phyloP scores from a whole-genome alignment of 805 yeast species.

The Monosporozyma aerobia region DNA sequence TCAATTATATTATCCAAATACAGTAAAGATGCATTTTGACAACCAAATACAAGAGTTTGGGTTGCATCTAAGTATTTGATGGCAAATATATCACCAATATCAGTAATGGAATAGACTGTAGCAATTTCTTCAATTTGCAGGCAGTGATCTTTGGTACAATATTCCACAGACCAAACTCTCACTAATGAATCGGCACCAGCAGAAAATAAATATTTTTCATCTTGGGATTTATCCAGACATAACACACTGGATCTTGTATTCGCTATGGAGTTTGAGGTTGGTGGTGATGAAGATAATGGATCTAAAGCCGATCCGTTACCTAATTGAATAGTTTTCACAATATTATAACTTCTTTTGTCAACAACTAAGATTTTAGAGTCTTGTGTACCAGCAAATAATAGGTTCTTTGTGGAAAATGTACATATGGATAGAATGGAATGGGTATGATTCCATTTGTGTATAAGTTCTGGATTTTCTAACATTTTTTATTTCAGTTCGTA shows the following conservation, averaged over 20 bases:
- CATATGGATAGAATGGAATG: conserved; percentile 67
- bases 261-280: conserved; percentile 7
- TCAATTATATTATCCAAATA: conserved; percentile 44
- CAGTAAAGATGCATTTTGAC: conserved; percentile 83
- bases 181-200: conserved; percentile 89
- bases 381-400: conserved; percentile 85
- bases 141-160: conserved; percentile 6
- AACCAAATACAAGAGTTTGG: conserved; percentile 69
- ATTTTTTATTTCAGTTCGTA: neutral
- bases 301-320: conserved; percentile 30
- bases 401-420: conserved; percentile 46
- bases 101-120: conserved; percentile 74
- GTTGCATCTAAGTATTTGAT: conserved; percentile 55
- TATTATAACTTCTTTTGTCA: conserved; percentile 56
- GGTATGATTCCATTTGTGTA: conserved; percentile 71
- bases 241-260: conserved; percentile 41
- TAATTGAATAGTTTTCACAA: conserved; percentile 36
- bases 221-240: conserved; percentile 47
- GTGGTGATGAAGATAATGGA: neutral
- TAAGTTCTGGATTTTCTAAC: conserved; percentile 19
- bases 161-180: conserved; percentile 67
- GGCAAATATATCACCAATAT: conserved; percentile 90
- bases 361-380: conserved; percentile 67
- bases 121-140: conserved; percentile 40
- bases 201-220: conserved; percentile 57